These are phyloP conservation scores for Daldinia concentrica DNA, from an alignment of 495 filamentous ascomycete species.

Conservation along the genomic window DNA sequence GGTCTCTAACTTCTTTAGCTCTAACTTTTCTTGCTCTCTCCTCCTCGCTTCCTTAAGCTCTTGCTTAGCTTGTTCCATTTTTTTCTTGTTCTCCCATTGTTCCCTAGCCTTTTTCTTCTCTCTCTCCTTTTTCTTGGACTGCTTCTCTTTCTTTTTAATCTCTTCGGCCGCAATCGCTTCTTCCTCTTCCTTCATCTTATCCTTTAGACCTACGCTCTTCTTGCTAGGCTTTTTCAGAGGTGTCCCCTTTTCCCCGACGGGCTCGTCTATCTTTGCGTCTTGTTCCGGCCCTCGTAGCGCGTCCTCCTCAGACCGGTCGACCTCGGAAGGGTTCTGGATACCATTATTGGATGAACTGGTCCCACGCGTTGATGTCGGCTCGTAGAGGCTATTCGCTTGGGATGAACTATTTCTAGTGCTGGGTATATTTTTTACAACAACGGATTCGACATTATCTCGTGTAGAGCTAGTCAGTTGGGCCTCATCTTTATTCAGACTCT, in stretches of 20 bases:
- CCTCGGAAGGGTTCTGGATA: neutral
- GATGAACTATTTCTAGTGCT: neutral
- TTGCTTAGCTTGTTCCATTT: constrained; percentile 7
- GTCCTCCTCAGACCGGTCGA: neutral
- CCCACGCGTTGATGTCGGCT: neutral
- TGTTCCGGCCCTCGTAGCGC: neutral
- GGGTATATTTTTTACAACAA: neutral
- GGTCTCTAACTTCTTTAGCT: no score
- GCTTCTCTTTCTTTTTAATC: constrained; percentile 5
- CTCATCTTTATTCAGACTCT: neutral
- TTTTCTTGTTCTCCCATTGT: constrained; percentile 17
- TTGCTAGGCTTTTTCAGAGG: neutral
- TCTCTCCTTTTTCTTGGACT: constrained; percentile 3
- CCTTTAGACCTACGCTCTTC: neutral
- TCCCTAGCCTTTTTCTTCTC: constrained; percentile 7
- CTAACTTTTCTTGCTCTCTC: neutral
- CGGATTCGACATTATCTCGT: neutral
- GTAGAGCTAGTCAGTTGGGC: neutral
- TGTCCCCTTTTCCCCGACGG: neutral
- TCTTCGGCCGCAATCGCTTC: neutral
- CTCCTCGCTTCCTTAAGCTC: constrained; percentile 20
- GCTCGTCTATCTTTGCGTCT: neutral
- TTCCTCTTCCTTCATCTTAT: neutral
- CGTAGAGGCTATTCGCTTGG: neutral
- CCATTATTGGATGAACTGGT: neutral